Percentiles rank a stretch among this genome's conserved stretches.
These are phyloP conservation scores for Auriculariales sp. DNA, from an alignment of 768 basidiomycete species.

Conservation along the genomic window DNA sequence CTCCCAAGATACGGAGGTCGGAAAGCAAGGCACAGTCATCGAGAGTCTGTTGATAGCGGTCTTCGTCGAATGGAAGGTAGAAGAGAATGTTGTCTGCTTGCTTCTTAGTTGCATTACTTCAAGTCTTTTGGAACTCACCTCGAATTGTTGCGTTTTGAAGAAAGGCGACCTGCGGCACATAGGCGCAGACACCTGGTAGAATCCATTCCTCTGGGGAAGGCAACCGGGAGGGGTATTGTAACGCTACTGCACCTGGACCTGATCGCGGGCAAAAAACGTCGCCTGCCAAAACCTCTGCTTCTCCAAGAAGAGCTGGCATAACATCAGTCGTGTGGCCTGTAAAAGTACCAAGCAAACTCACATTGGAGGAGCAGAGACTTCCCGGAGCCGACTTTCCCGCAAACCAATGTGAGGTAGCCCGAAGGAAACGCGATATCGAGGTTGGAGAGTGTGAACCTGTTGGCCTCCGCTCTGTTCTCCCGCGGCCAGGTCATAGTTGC, in stretches of 20 bases:
- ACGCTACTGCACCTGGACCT: constrained; percentile 61
- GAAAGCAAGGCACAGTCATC: constrained; percentile 27
- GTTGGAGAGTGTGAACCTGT: constrained; percentile 68
- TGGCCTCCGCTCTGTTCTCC: constrained; percentile 36
- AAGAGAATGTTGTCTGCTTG: constrained; percentile 59
- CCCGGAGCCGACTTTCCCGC: constrained; percentile 80
- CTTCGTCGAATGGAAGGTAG: constrained; percentile 54
- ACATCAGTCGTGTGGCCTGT: too few relatives aligned
- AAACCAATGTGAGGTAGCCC: constrained; percentile 69
- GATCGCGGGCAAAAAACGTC: constrained; percentile 75
- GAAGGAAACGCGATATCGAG: constrained; percentile 62
- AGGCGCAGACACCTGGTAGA: constrained; percentile 65
- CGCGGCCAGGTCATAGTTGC: constrained; percentile 88
- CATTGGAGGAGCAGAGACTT: constrained; percentile 72
- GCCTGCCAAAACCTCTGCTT: constrained; percentile 72
- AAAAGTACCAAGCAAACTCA: constrained; percentile 11
- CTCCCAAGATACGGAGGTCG: constrained; percentile 72
- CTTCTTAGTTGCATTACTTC: too few relatives aligned
- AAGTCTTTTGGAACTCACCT: constrained; percentile 18
- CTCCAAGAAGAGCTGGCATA: constrained; percentile 58
- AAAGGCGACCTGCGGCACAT: constrained; percentile 44
- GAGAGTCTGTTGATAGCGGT: constrained; percentile 64
- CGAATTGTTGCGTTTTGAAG: constrained; percentile 28
- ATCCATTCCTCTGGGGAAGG: constrained; percentile 54
- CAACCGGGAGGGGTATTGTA: constrained; percentile 26